Evolutionary conservation across 1,139 yeast genomes (phyloP).

Genomic region (Hyphopichia pseudoburtonii): DNA sequence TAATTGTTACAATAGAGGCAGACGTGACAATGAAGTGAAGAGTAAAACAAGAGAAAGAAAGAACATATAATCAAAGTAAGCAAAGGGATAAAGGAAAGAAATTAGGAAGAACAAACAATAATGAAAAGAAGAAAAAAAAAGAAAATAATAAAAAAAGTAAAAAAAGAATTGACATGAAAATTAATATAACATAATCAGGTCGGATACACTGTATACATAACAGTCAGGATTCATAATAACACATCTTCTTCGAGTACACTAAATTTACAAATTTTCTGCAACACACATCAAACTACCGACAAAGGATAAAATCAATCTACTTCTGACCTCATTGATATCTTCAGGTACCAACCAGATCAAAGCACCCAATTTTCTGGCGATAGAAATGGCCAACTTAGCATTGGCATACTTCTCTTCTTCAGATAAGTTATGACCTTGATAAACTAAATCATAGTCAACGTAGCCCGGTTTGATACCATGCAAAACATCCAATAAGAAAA

Average conservation of each 20-base stretch:
- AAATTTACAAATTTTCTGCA: slow-evolving; percentile 18
- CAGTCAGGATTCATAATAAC: too few species aligned
- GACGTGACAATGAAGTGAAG: background rate
- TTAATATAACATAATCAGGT: too few species aligned
- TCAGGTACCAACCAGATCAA: slow-evolving; percentile 99
- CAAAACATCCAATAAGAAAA: slow-evolving; percentile 83
- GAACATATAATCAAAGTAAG: background rate
- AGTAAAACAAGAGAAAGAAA: background rate
- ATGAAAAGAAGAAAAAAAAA: background rate
- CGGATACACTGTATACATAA: too few species aligned
- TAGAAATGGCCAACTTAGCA: slow-evolving; percentile 95
- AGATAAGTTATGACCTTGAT: slow-evolving; percentile 58
- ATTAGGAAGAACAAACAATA: background rate
- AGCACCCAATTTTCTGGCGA: slow-evolving; percentile 97
- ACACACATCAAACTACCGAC: slow-evolving; percentile 88
- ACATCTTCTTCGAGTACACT: background rate
- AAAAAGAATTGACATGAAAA: background rate
- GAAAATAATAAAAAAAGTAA: background rate
- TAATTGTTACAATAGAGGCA: too few species aligned
- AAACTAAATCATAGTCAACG: slow-evolving; percentile 90
- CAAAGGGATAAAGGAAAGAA: background rate
- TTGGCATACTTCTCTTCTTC: slow-evolving; percentile 90
- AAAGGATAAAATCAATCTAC: slow-evolving; percentile 89
- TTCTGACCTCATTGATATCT: slow-evolving; percentile 93
- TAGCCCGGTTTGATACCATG: slow-evolving; percentile 96